Conservation (phyloP, 2,329 filamentous ascomycete species). For the Paracoccidioides brasiliensis region DNA sequence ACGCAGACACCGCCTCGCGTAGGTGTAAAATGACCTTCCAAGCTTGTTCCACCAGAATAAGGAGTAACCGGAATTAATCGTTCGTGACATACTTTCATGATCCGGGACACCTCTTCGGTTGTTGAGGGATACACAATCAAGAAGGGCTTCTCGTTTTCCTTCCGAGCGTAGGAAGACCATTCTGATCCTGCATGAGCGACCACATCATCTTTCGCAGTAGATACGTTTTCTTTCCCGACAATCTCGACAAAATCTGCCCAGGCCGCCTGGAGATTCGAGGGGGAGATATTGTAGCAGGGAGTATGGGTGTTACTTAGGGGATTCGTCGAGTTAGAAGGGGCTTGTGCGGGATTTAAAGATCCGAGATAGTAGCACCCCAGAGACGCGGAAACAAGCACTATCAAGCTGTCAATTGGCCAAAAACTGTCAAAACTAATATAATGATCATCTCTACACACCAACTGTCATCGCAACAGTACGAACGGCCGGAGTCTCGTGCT, state of each 20-base stretch:
- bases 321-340: slow-evolving; percentile 43
- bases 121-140: slow-evolving; percentile 61
- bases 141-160: slow-evolving; percentile 33
- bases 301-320: slow-evolving; percentile 36
- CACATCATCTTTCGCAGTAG: slow-evolving; percentile 41
- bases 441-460: slow-evolving; percentile 17
- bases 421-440: neutral
- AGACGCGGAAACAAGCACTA: slow-evolving; percentile 41
- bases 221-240: slow-evolving; percentile 50
- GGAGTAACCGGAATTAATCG: slow-evolving; percentile 73
- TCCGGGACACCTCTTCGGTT: slow-evolving; percentile 70
- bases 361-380: slow-evolving; percentile 44
- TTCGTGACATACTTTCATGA: slow-evolving; percentile 79
- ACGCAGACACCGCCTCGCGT: slow-evolving; percentile 74
- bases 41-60: slow-evolving; percentile 75
- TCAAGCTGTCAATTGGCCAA: slow-evolving; percentile 5
- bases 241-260: slow-evolving; percentile 51
- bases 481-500: slow-evolving; percentile 27
- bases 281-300: slow-evolving; percentile 43
- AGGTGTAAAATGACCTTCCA: slow-evolving; percentile 79
- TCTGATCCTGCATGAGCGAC: slow-evolving; percentile 47
- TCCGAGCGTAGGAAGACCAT: slow-evolving; percentile 44
- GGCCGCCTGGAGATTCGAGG: slow-evolving; percentile 48
- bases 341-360: slow-evolving; percentile 34
- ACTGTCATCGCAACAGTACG: slow-evolving; percentile 26